Evolutionary conservation across 2,329 filamentous ascomycete genomes (phyloP).

Genomic region (Aschersonia sp.): DNA sequence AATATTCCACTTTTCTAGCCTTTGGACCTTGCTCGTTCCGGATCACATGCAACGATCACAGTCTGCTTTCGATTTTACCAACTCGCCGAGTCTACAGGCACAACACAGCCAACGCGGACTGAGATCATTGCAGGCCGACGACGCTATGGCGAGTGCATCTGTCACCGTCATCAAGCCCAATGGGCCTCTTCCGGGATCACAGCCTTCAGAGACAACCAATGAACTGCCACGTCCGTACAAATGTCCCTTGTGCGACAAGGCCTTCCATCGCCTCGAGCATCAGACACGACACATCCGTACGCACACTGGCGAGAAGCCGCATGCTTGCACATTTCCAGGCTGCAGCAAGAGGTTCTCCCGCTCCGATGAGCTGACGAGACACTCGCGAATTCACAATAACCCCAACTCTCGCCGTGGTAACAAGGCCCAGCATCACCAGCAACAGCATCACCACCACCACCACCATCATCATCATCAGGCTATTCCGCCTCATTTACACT

Average conservation of each 20-base stretch:
- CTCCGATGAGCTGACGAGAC: conserved; percentile 89
- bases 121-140: conserved; percentile 16
- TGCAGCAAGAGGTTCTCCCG: conserved; percentile 96
- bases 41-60: conserved; percentile 64
- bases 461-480: conserved; percentile 22
- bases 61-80: conserved; percentile 62
- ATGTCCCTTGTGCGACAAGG: conserved; percentile 95
- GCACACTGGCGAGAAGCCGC: conserved; percentile 95
- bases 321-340: conserved; percentile 86
- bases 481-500: conserved; percentile 27
- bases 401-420: conserved; percentile 90
- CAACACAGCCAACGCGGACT: conserved; percentile 11
- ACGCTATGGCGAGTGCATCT: conserved; percentile 34
- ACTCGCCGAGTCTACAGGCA: conserved; percentile 50
- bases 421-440: conserved; percentile 45
- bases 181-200: conserved; percentile 46
- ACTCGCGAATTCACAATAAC: conserved; percentile 98
- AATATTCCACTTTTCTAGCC: background rate
- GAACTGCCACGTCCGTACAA: conserved; percentile 96
- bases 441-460: conserved; percentile 16
- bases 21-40: background rate
- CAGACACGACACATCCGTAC: conserved; percentile 86
- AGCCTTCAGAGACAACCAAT: conserved; percentile 36
- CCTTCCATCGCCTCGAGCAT: conserved; percentile 95
- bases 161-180: conserved; percentile 47